phyloP scores from a whole-genome alignment of 345 rosid genomes.

The Syzygium oleosum region DNA sequence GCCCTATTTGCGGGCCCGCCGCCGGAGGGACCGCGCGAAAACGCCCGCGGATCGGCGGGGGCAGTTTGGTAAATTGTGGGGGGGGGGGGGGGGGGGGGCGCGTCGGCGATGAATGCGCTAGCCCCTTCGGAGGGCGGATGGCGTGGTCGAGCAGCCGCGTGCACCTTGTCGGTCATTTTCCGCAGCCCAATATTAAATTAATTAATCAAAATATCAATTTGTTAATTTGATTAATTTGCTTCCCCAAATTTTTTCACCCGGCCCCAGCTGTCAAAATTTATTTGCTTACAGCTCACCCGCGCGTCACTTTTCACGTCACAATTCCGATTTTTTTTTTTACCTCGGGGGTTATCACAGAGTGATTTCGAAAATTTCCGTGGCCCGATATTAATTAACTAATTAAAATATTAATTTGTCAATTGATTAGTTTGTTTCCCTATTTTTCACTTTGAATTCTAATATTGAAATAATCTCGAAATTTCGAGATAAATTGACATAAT shows the following conservation, averaged over 20 bases:
- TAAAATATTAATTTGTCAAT: too few relatives aligned
- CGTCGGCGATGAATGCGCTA: neutral
- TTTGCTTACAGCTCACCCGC: neutral
- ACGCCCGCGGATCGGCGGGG: neutral
- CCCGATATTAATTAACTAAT: too few relatives aligned
- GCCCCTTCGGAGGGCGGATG: neutral
- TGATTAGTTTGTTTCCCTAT: too few relatives aligned
- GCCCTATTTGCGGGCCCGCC: neutral
- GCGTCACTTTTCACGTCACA: neutral
- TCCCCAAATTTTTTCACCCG: neutral
- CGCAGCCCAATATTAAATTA: neutral
- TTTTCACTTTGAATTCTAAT: neutral
- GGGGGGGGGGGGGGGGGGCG: neutral
- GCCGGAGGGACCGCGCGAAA: neutral
- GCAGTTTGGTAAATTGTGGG: neutral
- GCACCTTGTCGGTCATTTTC: slow-evolving; percentile 1
- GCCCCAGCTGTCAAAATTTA: neutral
- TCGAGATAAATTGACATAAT: too few relatives aligned
- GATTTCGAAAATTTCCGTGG: neutral
- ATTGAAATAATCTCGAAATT: neutral
- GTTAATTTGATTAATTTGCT: too few relatives aligned
- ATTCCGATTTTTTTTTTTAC: neutral
- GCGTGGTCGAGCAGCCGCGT: slow-evolving; percentile 12
- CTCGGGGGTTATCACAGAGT: neutral
- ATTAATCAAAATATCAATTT: too few relatives aligned